These are phyloP conservation scores for Clonostachys sp. DNA, from an alignment of 2,329 filamentous ascomycete genomes.

Conservation along the genomic window DNA sequence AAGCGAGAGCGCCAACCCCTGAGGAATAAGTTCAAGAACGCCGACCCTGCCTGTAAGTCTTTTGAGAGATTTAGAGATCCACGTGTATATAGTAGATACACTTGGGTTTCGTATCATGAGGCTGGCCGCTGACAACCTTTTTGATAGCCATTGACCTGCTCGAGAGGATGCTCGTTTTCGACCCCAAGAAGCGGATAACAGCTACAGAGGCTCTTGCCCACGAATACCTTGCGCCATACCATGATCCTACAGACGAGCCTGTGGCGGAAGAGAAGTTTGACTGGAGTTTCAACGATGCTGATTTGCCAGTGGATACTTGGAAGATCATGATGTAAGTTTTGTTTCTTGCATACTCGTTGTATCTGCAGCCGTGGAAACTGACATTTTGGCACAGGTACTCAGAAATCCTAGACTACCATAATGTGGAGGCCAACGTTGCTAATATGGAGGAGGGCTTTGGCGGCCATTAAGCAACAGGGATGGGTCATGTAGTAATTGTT, in stretches of 20 bases:
- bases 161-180: slow-evolving; percentile 96
- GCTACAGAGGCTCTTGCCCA: slow-evolving; percentile 83
- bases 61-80: no score
- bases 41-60: slow-evolving; percentile 72
- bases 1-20: slow-evolving; percentile 90
- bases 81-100: neutral
- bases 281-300: slow-evolving; percentile 99
- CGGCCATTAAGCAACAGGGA: slow-evolving; percentile 18
- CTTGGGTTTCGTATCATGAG: neutral
- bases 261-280: slow-evolving; percentile 97
- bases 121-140: neutral
- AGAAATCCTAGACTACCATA: slow-evolving; percentile 97
- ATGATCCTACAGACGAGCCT: slow-evolving; percentile 95
- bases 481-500: no score
- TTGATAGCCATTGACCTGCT: slow-evolving; percentile 79
- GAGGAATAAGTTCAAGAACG: slow-evolving; percentile 88
- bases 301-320: slow-evolving; percentile 98
- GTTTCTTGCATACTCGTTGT: slow-evolving; percentile 3
- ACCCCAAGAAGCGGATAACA: slow-evolving; percentile 92
- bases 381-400: slow-evolving; percentile 71
- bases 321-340: slow-evolving; percentile 96
- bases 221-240: slow-evolving; percentile 92
- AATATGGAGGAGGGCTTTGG: slow-evolving; percentile 31
- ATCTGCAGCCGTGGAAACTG: neutral
- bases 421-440: slow-evolving; percentile 60